phyloP scores from a whole-genome alignment of 1,139 yeast genomes.

The Pichia sp. region DNA sequence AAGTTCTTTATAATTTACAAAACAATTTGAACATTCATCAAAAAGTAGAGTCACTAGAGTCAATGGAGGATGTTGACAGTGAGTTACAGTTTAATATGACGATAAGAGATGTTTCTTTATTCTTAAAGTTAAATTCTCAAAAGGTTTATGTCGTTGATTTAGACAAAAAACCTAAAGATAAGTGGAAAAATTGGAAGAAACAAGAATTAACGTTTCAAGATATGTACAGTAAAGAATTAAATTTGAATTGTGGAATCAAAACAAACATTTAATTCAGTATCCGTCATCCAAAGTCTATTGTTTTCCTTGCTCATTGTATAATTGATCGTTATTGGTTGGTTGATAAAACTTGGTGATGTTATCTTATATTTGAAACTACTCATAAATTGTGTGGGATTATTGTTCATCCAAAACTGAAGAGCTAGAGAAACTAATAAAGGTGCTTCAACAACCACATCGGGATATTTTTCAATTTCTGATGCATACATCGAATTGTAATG shows the following conservation, averaged over 20 bases:
- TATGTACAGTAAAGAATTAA: conserved; percentile 11
- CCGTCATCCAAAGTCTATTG: conserved; percentile 12
- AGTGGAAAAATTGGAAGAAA: conserved; percentile 25
- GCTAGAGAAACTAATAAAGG: conserved; percentile 64
- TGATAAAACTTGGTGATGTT: conserved; percentile 24
- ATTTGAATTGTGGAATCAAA: conserved; percentile 12
- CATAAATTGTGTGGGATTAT: background rate
- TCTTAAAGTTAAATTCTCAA: conserved; percentile 32
- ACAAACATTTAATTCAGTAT: conserved; percentile 3
- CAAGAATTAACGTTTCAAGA: conserved; percentile 20
- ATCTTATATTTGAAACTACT: conserved; percentile 25
- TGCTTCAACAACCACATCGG: conserved; percentile 67
- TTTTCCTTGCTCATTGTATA: conserved; percentile 1
- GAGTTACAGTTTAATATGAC: conserved; percentile 47
- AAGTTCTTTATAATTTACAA: conserved; percentile 20
- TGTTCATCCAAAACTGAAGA: conserved; percentile 41
- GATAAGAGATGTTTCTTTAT: conserved; percentile 48
- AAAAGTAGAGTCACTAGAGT: conserved; percentile 26
- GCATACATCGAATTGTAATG: conserved; percentile 64
- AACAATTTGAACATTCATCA: conserved; percentile 21
- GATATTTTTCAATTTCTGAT: conserved; percentile 47
- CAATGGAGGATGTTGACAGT: conserved; percentile 39
- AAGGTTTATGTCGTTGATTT: conserved; percentile 38
- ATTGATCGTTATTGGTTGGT: conserved; percentile 13
- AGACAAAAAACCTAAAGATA: conserved; percentile 28